phyloP scores from a whole-genome alignment of 768 basidiomycete species.

The Lentinula sp. region DNA sequence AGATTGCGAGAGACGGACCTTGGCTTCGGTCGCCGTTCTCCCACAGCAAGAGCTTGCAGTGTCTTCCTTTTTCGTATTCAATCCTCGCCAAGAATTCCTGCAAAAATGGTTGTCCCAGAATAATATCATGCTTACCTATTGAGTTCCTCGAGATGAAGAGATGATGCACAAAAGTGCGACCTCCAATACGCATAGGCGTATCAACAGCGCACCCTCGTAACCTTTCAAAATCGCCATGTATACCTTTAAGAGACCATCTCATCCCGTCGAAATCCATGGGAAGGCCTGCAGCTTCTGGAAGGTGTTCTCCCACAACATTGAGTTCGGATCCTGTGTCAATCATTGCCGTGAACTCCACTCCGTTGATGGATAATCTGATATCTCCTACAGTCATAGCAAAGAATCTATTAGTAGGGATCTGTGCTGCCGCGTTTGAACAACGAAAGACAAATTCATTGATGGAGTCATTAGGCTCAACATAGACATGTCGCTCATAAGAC shows the following conservation, averaged over 20 bases:
- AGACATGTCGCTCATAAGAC: not conserved
- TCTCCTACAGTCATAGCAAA: constrained; percentile 4
- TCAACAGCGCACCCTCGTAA: constrained; percentile 14
- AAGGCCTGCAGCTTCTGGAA: not conserved
- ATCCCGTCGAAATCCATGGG: constrained; percentile 50
- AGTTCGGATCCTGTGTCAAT: constrained; percentile 5
- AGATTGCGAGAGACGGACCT: not conserved
- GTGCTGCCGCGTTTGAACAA: not conserved
- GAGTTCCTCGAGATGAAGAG: constrained; percentile 14
- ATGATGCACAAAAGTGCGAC: constrained; percentile 18
- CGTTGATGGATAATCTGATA: not conserved
- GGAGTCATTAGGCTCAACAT: not conserved
- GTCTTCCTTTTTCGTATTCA: not conserved
- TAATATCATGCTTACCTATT: constrained; percentile 7
- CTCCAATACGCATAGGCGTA: constrained; percentile 11
- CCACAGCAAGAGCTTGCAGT: not conserved
- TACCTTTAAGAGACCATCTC: constrained; percentile 19
- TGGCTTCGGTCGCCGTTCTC: not conserved
- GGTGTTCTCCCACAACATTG: not conserved
- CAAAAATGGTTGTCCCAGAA: constrained; percentile 15
- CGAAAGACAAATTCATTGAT: not conserved
- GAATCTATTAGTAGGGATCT: not conserved
- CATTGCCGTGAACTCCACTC: not conserved
- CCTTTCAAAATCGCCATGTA: constrained; percentile 11
- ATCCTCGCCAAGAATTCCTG: constrained; percentile 5